These are phyloP conservation scores for Candida tropicalis DNA, from an alignment of 1,139 yeast species.

Conservation along the genomic window DNA sequence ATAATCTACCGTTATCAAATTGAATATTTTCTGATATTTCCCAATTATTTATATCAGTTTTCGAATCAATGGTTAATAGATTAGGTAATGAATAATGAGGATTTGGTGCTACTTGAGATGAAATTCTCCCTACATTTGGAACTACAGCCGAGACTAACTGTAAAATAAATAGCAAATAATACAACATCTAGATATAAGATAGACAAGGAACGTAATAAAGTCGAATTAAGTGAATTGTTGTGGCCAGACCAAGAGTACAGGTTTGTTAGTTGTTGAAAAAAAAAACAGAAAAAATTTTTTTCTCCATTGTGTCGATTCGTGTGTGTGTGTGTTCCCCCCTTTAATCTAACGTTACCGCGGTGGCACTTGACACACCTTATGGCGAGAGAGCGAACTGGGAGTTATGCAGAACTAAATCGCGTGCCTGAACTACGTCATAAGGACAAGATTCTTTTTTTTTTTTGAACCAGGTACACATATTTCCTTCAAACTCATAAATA, in stretches of 20 bases:
- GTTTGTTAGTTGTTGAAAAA: neutral
- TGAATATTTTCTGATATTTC: constrained; percentile 26
- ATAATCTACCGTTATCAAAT: constrained; percentile 43
- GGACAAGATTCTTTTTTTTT: too few species aligned
- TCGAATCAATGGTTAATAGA: constrained; percentile 10
- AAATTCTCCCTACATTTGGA: constrained; percentile 2
- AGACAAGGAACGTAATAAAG: too few species aligned
- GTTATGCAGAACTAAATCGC: too few species aligned
- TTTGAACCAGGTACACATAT: too few species aligned
- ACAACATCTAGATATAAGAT: neutral
- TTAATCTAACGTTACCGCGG: too few species aligned
- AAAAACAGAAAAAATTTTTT: neutral
- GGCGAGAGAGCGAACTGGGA: neutral
- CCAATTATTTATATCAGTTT: constrained; percentile 27
- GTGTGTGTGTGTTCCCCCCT: neutral
- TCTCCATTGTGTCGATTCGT: neutral
- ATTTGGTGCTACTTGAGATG: constrained; percentile 3
- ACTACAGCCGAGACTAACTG: neutral
- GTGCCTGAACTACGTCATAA: neutral
- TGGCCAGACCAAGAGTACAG: too few species aligned
- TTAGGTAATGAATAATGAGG: constrained; percentile 15
- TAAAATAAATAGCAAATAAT: neutral
- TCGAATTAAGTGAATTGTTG: too few species aligned
- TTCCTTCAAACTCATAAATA: too few species aligned
- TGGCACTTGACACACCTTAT: neutral